These are phyloP conservation scores for Parastagonospora nodorum DNA, from an alignment of 2,329 filamentous ascomycete genomes.

Conservation along the genomic window DNA sequence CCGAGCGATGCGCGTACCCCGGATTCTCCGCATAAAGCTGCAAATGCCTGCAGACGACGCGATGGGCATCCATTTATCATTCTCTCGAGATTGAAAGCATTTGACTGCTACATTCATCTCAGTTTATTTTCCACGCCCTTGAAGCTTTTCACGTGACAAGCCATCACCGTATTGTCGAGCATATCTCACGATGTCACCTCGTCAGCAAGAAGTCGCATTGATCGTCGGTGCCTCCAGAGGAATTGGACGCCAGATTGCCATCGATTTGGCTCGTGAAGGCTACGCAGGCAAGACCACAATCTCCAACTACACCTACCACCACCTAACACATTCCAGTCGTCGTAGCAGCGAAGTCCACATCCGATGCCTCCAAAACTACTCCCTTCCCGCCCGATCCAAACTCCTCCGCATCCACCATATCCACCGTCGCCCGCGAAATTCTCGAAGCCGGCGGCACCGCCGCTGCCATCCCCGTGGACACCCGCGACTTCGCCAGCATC, in stretches of 20 bases:
- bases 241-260: conserved; percentile 79
- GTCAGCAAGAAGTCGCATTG: conserved; percentile 63
- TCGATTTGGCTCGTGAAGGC: conserved; percentile 73
- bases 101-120: neutral
- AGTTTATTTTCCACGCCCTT: neutral
- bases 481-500: conserved; percentile 67
- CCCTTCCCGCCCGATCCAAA: conserved; percentile 79
- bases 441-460: conserved; percentile 66
- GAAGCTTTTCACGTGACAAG: neutral
- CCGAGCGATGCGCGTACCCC: conserved; percentile 6
- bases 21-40: conserved; percentile 1
- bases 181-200: neutral
- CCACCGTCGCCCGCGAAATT: conserved; percentile 79
- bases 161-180: neutral
- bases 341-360: conserved; percentile 76
- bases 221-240: conserved; percentile 78
- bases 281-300: conserved; percentile 63
- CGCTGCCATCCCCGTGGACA: conserved; percentile 71
- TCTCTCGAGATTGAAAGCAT: conserved; percentile 3
- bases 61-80: neutral
- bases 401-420: conserved; percentile 75
- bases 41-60: neutral
- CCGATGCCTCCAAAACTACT: conserved; percentile 59
- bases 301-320: neutral
- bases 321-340: conserved; percentile 62